These are phyloP conservation scores for Heterobasidion occidentale DNA, from an alignment of 1,284 basidiomycete species.

Conservation along the genomic window DNA sequence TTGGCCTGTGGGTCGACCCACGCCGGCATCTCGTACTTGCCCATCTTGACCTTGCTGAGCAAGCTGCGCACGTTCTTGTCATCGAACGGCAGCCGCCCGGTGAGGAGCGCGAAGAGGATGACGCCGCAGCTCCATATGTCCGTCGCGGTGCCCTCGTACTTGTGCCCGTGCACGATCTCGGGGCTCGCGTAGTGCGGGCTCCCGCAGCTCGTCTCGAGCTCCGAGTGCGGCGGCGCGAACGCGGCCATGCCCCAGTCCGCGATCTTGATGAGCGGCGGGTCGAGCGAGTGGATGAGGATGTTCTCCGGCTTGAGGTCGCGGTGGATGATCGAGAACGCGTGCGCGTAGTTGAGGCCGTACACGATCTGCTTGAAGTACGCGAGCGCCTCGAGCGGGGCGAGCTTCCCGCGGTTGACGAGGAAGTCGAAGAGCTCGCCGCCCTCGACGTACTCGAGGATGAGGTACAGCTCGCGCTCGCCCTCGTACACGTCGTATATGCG, in stretches of 20 bases:
- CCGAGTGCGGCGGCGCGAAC: conserved; percentile 70
- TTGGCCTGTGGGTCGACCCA: conserved; percentile 69
- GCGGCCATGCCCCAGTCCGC: conserved; percentile 99
- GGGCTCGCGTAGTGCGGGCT: conserved; percentile 98
- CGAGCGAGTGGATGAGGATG: conserved; percentile 79
- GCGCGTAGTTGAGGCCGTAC: conserved; percentile 94
- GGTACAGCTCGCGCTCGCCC: conserved; percentile 85
- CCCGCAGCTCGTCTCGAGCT: conserved; percentile 95
- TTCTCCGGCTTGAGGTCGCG: conserved; percentile 99
- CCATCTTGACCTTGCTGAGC: conserved; percentile 85
- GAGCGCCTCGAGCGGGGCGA: conserved; percentile 80
- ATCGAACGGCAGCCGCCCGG: conserved; percentile 84
- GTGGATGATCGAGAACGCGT: conserved; percentile 98
- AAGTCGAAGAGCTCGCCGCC: conserved; percentile 99
- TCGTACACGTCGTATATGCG: conserved; percentile 97
- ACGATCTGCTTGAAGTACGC: conserved; percentile 98
- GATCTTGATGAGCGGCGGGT: conserved; percentile 88
- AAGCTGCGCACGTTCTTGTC: conserved; percentile 80
- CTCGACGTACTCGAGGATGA: conserved; percentile 95
- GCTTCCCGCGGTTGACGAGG: conserved; percentile 83
- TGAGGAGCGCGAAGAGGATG: conserved; percentile 83
- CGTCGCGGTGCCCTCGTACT: conserved; percentile 89
- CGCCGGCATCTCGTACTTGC: conserved; percentile 76
- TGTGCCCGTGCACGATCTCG: conserved; percentile 93
- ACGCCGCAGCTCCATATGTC: conserved; percentile 96